Base-by-base conservation (phyloP, 306 rosid genomes). In the Cicer pinnatifidum region DNA sequence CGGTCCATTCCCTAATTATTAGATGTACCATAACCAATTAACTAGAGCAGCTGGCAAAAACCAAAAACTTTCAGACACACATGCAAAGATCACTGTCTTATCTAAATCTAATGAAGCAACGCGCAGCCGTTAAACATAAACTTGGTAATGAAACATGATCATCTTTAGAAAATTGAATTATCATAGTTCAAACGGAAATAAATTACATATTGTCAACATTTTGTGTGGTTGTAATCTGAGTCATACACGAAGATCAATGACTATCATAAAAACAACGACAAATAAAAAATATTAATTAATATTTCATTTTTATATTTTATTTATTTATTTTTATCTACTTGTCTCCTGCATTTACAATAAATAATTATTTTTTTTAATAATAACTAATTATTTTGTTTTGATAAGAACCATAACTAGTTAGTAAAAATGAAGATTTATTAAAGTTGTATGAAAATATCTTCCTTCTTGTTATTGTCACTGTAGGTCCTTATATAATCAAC, bases 1-100 rank as follows among this genome's bases (percentile, higher is more conserved):
- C 77, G 87, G 87, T 77, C 84, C 87, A 66, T 66, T 66, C 71
- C 71, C 47, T 44, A 44, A 28, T 45, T 66, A 28, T 45, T 66
- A 66, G 54, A 33, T 45, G 71, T 66, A 66, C 71, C 71, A 16
- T 11, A 76, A 53, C 52, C 11, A 47, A 73, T 73, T 73, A 73
- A 46, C 61, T 37, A 35, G 3, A 16, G 79, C 72, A 75, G 73
- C 66, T 64, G 79, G 65, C 79, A 64, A 17, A 11, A 35, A 15
- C 68, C 40, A 64, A 60, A 73, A 61, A 56, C 61, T 60, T 40
- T 60, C 11, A 64, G 53, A 12, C 37, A 73, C 12, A 47, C 45
- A 66, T 16, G 48, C 73, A 66, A 10, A 47, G 73, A 65, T 75
- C 72, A 71, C 50, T 37, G 67, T 78, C 67, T 10, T 28, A 61